These are phyloP conservation scores for Mucor sp. DNA, from an alignment of 371 early-diverging fungal genomes.

Conservation along the genomic window DNA sequence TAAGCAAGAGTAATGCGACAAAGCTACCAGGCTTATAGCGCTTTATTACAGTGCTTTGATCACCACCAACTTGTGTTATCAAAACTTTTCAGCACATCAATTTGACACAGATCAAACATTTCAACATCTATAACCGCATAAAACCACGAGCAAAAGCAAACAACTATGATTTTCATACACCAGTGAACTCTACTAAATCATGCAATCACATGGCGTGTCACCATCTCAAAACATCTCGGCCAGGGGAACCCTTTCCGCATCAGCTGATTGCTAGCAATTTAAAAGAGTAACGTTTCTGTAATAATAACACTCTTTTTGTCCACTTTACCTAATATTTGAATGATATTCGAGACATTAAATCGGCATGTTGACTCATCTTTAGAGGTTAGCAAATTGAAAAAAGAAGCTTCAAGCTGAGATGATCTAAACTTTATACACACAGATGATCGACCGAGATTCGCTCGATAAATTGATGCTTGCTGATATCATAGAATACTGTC, in stretches of 20 bases:
- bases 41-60: no score
- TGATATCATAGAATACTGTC: slow-evolving; percentile 74
- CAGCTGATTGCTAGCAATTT: slow-evolving; percentile 6
- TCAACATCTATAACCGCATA: no score
- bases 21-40: no score
- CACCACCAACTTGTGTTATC: no score
- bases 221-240: background rate
- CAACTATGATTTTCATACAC: no score
- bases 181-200: background rate
- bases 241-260: background rate
- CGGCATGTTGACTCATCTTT: slow-evolving; percentile 40
- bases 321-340: slow-evolving; percentile 6
- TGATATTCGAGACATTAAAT: slow-evolving; percentile 38
- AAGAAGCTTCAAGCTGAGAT: background rate
- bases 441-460: slow-evolving; percentile 32
- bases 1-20: no score
- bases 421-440: background rate
- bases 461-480: slow-evolving; percentile 65
- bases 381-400: slow-evolving; percentile 21
- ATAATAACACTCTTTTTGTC: background rate
- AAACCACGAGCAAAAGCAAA: no score
- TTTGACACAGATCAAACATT: no score
- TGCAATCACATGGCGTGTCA: slow-evolving; percentile 6
- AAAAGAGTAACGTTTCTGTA: background rate
- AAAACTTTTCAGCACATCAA: no score